Conservation (phyloP, 73 alveolate genomes). For the Urostyla sp. region DNA sequence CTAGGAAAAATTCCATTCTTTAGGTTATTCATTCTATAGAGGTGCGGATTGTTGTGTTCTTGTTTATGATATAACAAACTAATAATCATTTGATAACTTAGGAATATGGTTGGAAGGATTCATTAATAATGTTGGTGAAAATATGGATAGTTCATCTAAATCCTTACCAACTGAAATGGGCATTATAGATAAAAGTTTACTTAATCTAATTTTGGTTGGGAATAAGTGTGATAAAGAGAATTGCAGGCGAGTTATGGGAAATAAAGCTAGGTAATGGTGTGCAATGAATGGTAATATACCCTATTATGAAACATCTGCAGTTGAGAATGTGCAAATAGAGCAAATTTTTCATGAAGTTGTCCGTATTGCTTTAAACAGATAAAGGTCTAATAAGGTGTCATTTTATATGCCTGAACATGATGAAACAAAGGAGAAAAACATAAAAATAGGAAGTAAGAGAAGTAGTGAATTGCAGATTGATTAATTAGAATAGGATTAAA, state of each 20-base stretch:
- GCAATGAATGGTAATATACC: conserved; percentile 42
- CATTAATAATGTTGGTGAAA: conserved; percentile 43
- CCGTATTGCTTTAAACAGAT: conserved; percentile 14
- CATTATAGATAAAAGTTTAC: conserved; percentile 90
- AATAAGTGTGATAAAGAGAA: conserved; percentile 89
- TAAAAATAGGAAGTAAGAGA: too few relatives aligned
- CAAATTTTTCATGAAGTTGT: conserved; percentile 14
- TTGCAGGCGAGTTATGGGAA: neutral
- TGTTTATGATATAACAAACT: conserved; percentile 48
- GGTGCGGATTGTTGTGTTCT: conserved; percentile 73
- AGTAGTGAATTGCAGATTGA: too few relatives aligned
- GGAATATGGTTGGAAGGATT: conserved; percentile 57
- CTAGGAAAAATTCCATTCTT: conserved; percentile 67
- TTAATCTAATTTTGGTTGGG: conserved; percentile 97
- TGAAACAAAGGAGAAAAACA: too few relatives aligned
- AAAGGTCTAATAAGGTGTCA: neutral
- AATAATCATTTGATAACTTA: conserved; percentile 53
- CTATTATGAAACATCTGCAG: conserved; percentile 30
- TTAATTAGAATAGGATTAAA: too few relatives aligned
- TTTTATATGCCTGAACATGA: too few relatives aligned
- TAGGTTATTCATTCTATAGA: conserved; percentile 72
- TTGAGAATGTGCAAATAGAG: conserved; percentile 13
- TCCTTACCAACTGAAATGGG: conserved; percentile 93
- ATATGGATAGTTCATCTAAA: neutral
- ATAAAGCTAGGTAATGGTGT: neutral